phyloP scores from a whole-genome alignment of 1,284 basidiomycete genomes.

The Caloboletus firmus region DNA sequence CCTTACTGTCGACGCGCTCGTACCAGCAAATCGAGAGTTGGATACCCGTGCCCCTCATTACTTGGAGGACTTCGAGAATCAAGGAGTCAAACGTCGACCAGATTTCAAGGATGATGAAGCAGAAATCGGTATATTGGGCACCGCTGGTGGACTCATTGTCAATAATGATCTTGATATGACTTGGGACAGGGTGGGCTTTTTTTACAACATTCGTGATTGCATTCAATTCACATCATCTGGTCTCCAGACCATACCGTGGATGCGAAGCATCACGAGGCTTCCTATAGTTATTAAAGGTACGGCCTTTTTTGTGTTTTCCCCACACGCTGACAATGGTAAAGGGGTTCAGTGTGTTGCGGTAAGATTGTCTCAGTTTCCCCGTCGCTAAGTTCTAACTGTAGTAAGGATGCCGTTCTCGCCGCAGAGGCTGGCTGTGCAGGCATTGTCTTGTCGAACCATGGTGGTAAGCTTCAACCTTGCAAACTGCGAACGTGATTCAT shows the following conservation, averaged over 20 bases:
- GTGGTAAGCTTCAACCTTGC: slow-evolving; percentile 53
- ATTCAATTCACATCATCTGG: slow-evolving; percentile 4
- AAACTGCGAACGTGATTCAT: slow-evolving; percentile 4
- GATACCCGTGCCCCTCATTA: slow-evolving; percentile 69
- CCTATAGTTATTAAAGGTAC: slow-evolving; percentile 84
- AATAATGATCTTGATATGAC: slow-evolving; percentile 72
- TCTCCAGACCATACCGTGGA: slow-evolving; percentile 72
- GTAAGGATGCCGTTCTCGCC: slow-evolving; percentile 80
- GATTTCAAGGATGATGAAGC: slow-evolving; percentile 33
- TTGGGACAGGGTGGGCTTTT: slow-evolving; percentile 55
- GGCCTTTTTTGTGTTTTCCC: slow-evolving; percentile 3
- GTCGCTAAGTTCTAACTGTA: slow-evolving; percentile 7
- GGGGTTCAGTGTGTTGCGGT: slow-evolving; percentile 78
- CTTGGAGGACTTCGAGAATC: slow-evolving; percentile 58
- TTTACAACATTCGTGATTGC: slow-evolving; percentile 3
- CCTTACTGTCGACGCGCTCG: slow-evolving; percentile 87
- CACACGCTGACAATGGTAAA: slow-evolving; percentile 26
- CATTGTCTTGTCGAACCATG: slow-evolving; percentile 90
- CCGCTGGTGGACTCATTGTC: slow-evolving; percentile 61
- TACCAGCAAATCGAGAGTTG: slow-evolving; percentile 82
- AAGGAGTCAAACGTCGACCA: slow-evolving; percentile 23
- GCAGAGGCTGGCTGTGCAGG: slow-evolving; percentile 86
- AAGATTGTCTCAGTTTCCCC: neutral
- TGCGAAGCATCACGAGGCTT: slow-evolving; percentile 70
- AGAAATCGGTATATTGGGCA: slow-evolving; percentile 51